Evolutionary conservation across 352 stramenopile genomes (phyloP), one percentile per base, ranked within the genome.

Genomic region (Globisporangium perplexum): DNA sequence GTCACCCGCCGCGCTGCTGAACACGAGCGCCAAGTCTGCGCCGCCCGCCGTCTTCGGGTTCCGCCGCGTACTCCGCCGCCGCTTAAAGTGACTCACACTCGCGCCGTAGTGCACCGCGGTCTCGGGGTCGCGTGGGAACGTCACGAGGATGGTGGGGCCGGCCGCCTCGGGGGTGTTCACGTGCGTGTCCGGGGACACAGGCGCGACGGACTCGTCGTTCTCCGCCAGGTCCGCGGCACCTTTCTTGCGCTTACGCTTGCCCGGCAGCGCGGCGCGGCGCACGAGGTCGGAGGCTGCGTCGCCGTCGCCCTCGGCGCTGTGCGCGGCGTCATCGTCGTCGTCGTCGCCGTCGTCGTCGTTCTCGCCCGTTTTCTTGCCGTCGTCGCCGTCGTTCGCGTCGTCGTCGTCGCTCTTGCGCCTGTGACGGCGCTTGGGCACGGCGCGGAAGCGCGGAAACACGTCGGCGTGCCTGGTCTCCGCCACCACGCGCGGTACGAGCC

Each of bases 101-200:
- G 59, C 53, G 39, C 81, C 72, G 17, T 69, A 59, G 18, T 72
- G 72, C 26, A 65, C 42, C n/a, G 62, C 10, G 4, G 74, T 47
- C 4, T 63, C 44, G 2, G 14, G 7, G 15, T 87, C 77, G 17
- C 74, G 68, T 0, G 78, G 78, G 44, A 89, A 83, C 22, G 75
- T 86, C 66, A 87, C 82, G 4, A 55, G 60, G 14, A 86, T 62
- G 26, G 84, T 74, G 0, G 74, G 65, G 4, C 68, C 68, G 2
- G 46, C 53, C 20, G 68, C 69, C 28, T 85, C 60, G 0, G 78
- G 78, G 4, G 68, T 76, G 67, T 92, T 92, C 20, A 88, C 65
- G 55, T 88, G 78, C 0, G 74, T 81, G 54, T 92, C 78, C 0
- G 81, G 81, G 1, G 81, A 89, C 10, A 72, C 62, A 15, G 81